These are phyloP conservation scores for Brettanomyces sp. DNA, from an alignment of 805 yeast species.

Conservation along the genomic window DNA sequence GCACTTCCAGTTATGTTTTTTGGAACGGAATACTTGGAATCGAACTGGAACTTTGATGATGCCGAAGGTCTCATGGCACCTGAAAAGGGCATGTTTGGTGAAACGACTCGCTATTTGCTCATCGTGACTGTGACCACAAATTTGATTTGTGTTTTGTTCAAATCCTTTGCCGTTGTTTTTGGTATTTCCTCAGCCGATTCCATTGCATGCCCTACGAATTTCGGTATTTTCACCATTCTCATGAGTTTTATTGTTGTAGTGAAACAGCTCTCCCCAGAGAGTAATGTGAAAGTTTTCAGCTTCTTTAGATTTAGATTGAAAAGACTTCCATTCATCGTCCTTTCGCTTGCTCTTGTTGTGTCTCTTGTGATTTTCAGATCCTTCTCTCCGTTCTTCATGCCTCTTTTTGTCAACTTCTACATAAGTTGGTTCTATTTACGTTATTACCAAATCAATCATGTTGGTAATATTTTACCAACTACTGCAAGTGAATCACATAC, in stretches of 20 bases:
- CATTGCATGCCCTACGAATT: slow-evolving; percentile 38
- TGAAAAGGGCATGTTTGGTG: slow-evolving; percentile 16
- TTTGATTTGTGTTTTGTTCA: slow-evolving; percentile 36
- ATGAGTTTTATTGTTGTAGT: slow-evolving; percentile 49
- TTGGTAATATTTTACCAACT: slow-evolving; percentile 27
- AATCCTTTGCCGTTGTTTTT: slow-evolving; percentile 17
- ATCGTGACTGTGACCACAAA: slow-evolving; percentile 52
- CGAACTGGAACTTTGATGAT: slow-evolving; percentile 32
- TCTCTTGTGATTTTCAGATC: slow-evolving; percentile 34
- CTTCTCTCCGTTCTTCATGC: slow-evolving; percentile 41
- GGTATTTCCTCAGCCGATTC: slow-evolving; percentile 26
- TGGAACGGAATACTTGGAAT: slow-evolving; percentile 38
- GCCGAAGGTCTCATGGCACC: slow-evolving; percentile 6
- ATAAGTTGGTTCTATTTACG: slow-evolving; percentile 71
- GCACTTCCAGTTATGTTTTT: slow-evolving; percentile 29
- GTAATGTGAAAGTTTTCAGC: slow-evolving; percentile 38
- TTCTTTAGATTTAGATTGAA: slow-evolving; percentile 12
- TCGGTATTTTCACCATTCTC: slow-evolving; percentile 38
- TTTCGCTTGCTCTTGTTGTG: slow-evolving; percentile 5
- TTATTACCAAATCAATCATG: slow-evolving; percentile 51
- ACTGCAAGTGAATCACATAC: slow-evolving; percentile 15
- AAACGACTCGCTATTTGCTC: slow-evolving; percentile 40
- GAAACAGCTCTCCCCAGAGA: slow-evolving; percentile 52
- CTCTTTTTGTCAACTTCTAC: slow-evolving; percentile 50
- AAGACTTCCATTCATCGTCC: slow-evolving; percentile 12